These are phyloP conservation scores for Linnemannia schmuckeri DNA, from an alignment of 192 early-diverging fungal species.

Conservation along the genomic window DNA sequence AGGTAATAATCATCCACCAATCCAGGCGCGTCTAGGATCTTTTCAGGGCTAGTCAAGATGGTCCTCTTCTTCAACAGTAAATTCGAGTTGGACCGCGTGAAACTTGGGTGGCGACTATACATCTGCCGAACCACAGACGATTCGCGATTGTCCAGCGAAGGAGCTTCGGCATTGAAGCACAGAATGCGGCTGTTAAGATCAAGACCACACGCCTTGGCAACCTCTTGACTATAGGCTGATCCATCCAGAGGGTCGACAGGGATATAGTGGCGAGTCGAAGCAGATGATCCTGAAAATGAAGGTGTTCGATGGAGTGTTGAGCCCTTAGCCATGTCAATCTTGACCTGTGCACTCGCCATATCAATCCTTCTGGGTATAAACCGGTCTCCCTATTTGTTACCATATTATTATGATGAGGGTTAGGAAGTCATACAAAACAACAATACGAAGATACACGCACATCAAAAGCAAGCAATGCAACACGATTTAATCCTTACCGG, in stretches of 20 bases:
- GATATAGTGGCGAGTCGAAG: slow-evolving; percentile 62
- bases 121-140: slow-evolving; percentile 59
- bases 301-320: slow-evolving; percentile 26
- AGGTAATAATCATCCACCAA: slow-evolving; percentile 96
- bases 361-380: slow-evolving; percentile 87
- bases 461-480: background rate
- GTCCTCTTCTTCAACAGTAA: slow-evolving; percentile 66
- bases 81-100: slow-evolving; percentile 50
- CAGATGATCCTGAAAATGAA: slow-evolving; percentile 11
- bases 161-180: slow-evolving; percentile 83
- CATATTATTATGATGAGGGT: too few relatives aligned
- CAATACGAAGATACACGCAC: background rate
- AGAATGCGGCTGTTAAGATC: slow-evolving; percentile 85
- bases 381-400: slow-evolving; percentile 74
- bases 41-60: slow-evolving; percentile 85
- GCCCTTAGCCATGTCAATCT: slow-evolving; percentile 41
- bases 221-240: slow-evolving; percentile 71
- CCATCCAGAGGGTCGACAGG: background rate
- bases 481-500: background rate
- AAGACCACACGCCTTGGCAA: slow-evolving; percentile 87
- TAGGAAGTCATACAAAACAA: background rate
- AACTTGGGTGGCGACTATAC: slow-evolving; percentile 62
- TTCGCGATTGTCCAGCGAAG: slow-evolving; percentile 58
- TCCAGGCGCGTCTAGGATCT: slow-evolving; percentile 90
- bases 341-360: slow-evolving; percentile 71